Evolutionary conservation across 768 basidiomycete species (phyloP), one percentile per base, ranked within the genome.

Genomic region (Postia placenta): DNA sequence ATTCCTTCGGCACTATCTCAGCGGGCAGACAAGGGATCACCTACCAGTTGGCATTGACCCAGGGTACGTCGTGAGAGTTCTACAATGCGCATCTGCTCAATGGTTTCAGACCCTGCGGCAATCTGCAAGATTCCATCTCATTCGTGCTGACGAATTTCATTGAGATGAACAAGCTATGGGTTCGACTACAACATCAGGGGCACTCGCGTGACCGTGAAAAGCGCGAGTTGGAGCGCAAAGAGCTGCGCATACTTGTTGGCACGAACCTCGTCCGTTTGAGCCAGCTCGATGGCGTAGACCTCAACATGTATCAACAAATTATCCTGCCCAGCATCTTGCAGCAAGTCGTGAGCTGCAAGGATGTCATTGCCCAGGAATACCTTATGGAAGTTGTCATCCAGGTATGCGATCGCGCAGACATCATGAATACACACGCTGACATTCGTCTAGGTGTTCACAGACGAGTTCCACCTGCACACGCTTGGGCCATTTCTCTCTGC

Each of bases 131-230:
- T 67, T 97, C 94, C 1, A 95, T 91, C 54, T 81, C 81, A 2
- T 98, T 98, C 64, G 93, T 97, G 35, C 76, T 99, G 51, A 97
- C 93, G 52, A 98, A 98, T 67, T 98, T 99, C 61, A 92, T 99
- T 64, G 96, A 99, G 64, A 99, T 98, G 95, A 98, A 98, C 78
- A 99, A 98, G 65, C 83, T 98, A 20, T 98, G 96, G 96, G 95
- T 99, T 2, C 89, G 96, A 35, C 76, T 98, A 11, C 96, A 98
- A 66, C 96, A 99, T 61, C 91, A 95, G 61, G 96, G 95, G 0
- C 94, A 98, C 61, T 96, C 93, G 1, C 81, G 92, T 41, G 96
- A 99, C 65, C 83, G 94, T 46, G 96, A 99, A 65, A 96, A 96
- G 67, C 87, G 96, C 45, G 96, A 98, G 66, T 74, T 95, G 74